These are phyloP conservation scores for Nephelium lappaceum DNA, from an alignment of 345 rosid genomes.

Conservation along the genomic window DNA sequence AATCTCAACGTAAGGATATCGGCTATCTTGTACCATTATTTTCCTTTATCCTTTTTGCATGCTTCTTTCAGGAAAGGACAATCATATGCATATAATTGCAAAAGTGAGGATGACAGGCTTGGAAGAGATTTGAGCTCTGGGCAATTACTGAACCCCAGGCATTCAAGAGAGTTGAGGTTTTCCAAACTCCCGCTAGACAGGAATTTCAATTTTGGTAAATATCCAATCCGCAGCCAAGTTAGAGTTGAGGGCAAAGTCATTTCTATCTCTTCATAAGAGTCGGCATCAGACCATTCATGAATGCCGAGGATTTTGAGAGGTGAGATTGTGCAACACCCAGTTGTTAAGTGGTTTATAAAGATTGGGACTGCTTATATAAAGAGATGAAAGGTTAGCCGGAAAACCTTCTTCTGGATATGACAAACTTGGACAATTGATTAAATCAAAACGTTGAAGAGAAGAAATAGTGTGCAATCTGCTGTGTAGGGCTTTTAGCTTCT, in stretches of 20 bases:
- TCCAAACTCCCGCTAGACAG: not conserved
- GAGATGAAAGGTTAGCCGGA: constrained; percentile 19
- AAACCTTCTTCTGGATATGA: constrained; percentile 21
- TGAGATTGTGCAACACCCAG: constrained; percentile 24
- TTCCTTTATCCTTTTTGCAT: too few relatives aligned
- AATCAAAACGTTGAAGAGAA: too few relatives aligned
- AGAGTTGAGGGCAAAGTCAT: constrained; percentile 23
- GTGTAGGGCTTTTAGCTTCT: too few relatives aligned
- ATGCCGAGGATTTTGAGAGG: constrained; percentile 13
- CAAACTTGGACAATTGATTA: too few relatives aligned
- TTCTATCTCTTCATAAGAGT: constrained; percentile 14
- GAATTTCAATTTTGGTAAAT: constrained; percentile 10
- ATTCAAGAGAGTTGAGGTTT: constrained; percentile 18
- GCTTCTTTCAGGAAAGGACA: not conserved
- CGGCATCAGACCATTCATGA: constrained; percentile 14
- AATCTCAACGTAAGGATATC: too few relatives aligned
- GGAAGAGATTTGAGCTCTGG: constrained; percentile 25
- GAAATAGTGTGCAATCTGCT: too few relatives aligned
- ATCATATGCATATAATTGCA: not conserved
- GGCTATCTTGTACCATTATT: too few relatives aligned
- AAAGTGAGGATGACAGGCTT: not conserved
- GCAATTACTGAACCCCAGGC: constrained; percentile 5
- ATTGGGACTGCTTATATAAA: constrained; percentile 1
- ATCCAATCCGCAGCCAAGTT: not conserved
- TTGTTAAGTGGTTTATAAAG: constrained; percentile 8